phyloP scores from a whole-genome alignment of 2,329 filamentous ascomycete genomes.

The Pseudogymnoascus sp. region DNA sequence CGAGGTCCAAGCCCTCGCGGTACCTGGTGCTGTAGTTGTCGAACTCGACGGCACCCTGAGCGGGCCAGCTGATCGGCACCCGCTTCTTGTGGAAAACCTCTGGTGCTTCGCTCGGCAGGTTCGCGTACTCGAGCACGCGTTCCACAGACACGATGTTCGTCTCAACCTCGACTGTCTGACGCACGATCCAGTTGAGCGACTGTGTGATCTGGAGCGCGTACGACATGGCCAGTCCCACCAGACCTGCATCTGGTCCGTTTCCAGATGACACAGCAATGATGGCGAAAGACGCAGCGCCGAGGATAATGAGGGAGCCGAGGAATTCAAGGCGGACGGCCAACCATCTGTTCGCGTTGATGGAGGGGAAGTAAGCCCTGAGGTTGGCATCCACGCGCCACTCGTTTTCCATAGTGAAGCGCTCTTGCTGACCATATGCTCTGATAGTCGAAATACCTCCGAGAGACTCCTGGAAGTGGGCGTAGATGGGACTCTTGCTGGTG shows the following conservation, averaged over 20 bases:
- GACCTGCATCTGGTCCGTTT: constrained; percentile 56
- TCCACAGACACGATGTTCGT: constrained; percentile 99
- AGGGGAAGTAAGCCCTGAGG: constrained; percentile 87
- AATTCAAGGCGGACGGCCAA: constrained; percentile 91
- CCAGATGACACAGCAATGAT: constrained; percentile 69
- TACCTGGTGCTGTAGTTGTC: constrained; percentile 93
- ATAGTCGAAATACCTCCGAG: constrained; percentile 92
- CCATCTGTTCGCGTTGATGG: constrained; percentile 90
- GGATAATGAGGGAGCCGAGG: constrained; percentile 87
- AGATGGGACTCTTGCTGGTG: constrained; percentile 90
- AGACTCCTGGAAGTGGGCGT: constrained; percentile 96
- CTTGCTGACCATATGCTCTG: constrained; percentile 83
- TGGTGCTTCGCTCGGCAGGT: constrained; percentile 83
- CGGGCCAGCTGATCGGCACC: constrained; percentile 84
- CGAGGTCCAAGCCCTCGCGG: constrained; percentile 78
- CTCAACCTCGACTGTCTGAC: constrained; percentile 98
- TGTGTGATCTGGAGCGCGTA: constrained; percentile 96
- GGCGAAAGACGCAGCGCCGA: constrained; percentile 73
- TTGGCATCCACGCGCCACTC: constrained; percentile 97
- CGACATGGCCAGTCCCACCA: constrained; percentile 90
- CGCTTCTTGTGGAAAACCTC: constrained; percentile 85
- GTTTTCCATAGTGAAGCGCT: constrained; percentile 83
- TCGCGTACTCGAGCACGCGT: constrained; percentile 90
- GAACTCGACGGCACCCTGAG: constrained; percentile 80
- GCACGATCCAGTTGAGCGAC: constrained; percentile 97